Evolutionary conservation across 257 asterid species (phyloP), one percentile per base, ranked within the genome.

Genomic region (Nicotiana undulata): DNA sequence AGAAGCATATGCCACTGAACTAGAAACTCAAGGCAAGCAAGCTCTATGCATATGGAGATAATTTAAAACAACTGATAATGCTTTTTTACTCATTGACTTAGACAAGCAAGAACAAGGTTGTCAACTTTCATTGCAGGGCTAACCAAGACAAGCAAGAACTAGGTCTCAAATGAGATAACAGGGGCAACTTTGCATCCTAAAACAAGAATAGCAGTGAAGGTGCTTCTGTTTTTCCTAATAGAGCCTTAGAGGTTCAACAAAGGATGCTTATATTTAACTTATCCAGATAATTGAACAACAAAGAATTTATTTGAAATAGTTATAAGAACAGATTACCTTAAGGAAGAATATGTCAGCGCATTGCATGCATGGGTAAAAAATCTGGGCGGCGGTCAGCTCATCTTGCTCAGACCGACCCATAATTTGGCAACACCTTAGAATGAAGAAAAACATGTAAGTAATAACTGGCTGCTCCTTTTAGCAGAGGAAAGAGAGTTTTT

Each of bases 291-390:
- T 31, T 15, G 58, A 53, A 65, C 32, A 26, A 68, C 5, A 31
- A n/a, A 58, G 2, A 40, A 1, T 1, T 18, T 65, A 44, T 5
- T 20, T 28, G 20, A 12, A 22, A 52, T 8, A 3, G 6, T 65
- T 9, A 31, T 74, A 44, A 53, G 3, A 9, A 51, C 28, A 61
- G 18, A 15, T 79, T 77, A 94, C 98, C 97, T 94, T 92, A 6
- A 92, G 94, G 79, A 94, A 92, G 75, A 94, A 92, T 68, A 94
- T 83, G 81, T 94, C 97, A 65, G 98, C 98, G 76, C 98, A 94
- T 11, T 91, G 98, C 98, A 94, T 94, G 88, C 98, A 94, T 0
- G 97, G 97, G 81, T 94, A 94, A 83, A 94, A 89, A 81, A 94
- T 91, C 84, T 92, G 98, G 18, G 97, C 97, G 0, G 96, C 97